Evolutionary conservation across 495 filamentous ascomycete species (phyloP).

Genomic region (Hypoxylon fuscum): DNA sequence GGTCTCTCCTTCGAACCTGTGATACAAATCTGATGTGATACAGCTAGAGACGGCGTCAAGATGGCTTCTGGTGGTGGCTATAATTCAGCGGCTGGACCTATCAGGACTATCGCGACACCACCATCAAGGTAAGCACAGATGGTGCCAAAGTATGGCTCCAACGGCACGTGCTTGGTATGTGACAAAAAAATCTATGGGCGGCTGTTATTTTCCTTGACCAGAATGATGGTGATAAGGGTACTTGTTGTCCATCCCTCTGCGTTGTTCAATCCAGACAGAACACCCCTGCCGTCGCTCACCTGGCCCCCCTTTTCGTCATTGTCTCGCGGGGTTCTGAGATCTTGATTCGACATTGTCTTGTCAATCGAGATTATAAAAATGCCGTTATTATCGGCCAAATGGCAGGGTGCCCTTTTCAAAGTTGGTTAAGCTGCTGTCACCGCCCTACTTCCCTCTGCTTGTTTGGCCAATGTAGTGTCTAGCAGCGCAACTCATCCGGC

Average conservation of each 20-base stretch:
- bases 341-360: slow-evolving; percentile 40
- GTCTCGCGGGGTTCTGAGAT: slow-evolving; percentile 32
- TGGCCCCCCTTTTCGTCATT: slow-evolving; percentile 35
- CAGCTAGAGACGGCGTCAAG: slow-evolving; percentile 11
- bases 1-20: slow-evolving; percentile 3
- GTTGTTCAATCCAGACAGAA: slow-evolving; percentile 33
- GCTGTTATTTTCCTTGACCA: slow-evolving; percentile 25
- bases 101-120: slow-evolving; percentile 37
- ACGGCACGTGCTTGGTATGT: slow-evolving; percentile 33
- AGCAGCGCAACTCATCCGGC: slow-evolving; percentile 15
- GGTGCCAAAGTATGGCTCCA: no score
- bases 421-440: slow-evolving; percentile 16
- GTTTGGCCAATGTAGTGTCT: slow-evolving; percentile 19
- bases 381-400: slow-evolving; percentile 38
- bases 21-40: slow-evolving; percentile 20
- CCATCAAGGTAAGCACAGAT: slow-evolving; percentile 15
- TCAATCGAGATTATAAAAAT: slow-evolving; percentile 42
- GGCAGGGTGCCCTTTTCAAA: slow-evolving; percentile 23
- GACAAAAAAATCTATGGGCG: slow-evolving; percentile 34
- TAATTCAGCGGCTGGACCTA: slow-evolving; percentile 17
- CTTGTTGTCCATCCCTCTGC: slow-evolving; percentile 33
- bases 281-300: slow-evolving; percentile 36
- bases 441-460: slow-evolving; percentile 28
- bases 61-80: slow-evolving; percentile 1
- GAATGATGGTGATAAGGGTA: slow-evolving; percentile 21